Evolutionary conservation across 495 filamentous ascomycete species (phyloP).

Genomic region (Xylaria curta): DNA sequence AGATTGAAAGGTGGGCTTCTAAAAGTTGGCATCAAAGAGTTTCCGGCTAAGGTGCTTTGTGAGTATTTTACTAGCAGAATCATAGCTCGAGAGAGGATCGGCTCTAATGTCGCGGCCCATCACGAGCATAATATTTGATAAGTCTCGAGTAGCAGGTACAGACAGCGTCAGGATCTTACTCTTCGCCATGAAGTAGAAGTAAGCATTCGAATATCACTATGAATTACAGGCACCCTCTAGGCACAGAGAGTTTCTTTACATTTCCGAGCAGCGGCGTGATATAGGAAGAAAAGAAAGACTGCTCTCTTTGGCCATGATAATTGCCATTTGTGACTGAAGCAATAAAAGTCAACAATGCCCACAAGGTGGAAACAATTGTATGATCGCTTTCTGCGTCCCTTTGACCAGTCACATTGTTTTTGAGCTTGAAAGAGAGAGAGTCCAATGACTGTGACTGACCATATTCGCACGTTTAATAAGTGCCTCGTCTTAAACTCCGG

Average conservation of each 20-base stretch:
- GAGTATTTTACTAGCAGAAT: too few relatives aligned
- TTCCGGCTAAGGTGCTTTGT: too few relatives aligned
- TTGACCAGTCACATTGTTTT: not conserved
- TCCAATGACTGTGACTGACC: not conserved
- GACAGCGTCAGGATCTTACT: not conserved
- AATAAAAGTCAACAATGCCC: not conserved
- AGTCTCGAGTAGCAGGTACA: not conserved
- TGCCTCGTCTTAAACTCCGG: not conserved
- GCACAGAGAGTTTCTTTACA: not conserved
- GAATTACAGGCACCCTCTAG: not conserved
- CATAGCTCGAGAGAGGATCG: too few relatives aligned
- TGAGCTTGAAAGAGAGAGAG: not conserved
- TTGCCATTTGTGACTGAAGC: not conserved
- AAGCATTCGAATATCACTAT: not conserved
- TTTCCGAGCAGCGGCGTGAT: not conserved
- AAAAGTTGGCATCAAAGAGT: constrained; percentile 17
- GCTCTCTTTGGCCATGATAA: not conserved
- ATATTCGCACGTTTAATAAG: not conserved
- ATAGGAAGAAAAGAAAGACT: not conserved
- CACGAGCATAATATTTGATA: not conserved
- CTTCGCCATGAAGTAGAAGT: not conserved
- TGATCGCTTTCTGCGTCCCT: not conserved
- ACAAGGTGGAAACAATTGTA: not conserved
- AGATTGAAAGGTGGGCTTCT: not conserved
- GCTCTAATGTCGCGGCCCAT: not conserved